A percentile compares a stretch with the other conserved stretches of the same genome.
These are phyloP conservation scores for Tephrocybe sp. DNA, from an alignment of 768 basidiomycete genomes.

Conservation along the genomic window DNA sequence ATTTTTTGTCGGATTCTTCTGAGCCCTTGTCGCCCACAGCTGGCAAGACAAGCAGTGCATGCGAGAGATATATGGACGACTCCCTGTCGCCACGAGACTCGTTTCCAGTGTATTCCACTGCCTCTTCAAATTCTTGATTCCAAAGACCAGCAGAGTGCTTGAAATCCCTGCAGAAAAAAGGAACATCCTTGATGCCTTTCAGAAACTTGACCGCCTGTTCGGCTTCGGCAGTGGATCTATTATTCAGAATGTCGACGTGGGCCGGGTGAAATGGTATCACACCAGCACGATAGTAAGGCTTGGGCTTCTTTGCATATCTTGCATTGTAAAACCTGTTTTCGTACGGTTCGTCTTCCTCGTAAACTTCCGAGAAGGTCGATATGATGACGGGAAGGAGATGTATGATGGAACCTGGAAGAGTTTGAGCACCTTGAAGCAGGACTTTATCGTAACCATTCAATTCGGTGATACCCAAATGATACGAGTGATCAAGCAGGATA, in stretches of 20 bases:
- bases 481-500: conserved; percentile 24
- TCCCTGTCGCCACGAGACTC: conserved; percentile 19
- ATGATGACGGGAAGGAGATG: conserved; percentile 13
- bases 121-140: conserved; percentile 7
- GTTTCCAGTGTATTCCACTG: conserved; percentile 21
- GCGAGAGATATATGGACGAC: conserved; percentile 24
- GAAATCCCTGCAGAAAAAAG: conserved; percentile 3
- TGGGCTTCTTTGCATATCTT: too few relatives aligned
- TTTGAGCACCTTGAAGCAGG: conserved; percentile 13
- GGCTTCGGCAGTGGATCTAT: not conserved
- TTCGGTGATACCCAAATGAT: conserved; percentile 21
- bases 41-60: conserved; percentile 19
- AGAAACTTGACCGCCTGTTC: not conserved
- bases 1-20: too few relatives aligned
- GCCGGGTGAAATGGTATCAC: not conserved
- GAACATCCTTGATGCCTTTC: not conserved
- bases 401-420: conserved; percentile 9
- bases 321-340: too few relatives aligned
- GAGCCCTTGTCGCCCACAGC: too few relatives aligned
- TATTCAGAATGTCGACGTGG: not conserved
- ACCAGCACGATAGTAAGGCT: too few relatives aligned
- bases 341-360: too few relatives aligned
- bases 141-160: conserved; percentile 11
- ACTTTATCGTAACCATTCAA: conserved; percentile 23
- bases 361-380: not conserved